These are phyloP conservation scores for Phanerodontia chrysosporium DNA, from an alignment of 768 basidiomycete genomes.

Conservation along the genomic window DNA sequence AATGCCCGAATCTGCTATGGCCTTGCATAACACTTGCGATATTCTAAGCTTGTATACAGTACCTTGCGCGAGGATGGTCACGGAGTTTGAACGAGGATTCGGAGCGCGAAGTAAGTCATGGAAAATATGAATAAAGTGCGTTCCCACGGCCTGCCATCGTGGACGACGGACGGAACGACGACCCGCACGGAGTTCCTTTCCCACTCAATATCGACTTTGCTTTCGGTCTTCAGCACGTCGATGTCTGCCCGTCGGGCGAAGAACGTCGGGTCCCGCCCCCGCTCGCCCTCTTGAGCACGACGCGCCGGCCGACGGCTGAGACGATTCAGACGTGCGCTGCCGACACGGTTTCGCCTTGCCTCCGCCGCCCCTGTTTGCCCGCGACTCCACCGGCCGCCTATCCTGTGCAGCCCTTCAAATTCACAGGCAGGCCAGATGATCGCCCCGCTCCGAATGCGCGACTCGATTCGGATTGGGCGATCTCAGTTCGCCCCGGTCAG, in stretches of 20 bases:
- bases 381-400: neutral
- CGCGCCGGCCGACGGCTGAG: neutral
- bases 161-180: neutral
- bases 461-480: neutral
- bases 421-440: neutral
- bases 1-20: too few relatives aligned
- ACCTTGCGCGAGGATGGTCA: too few relatives aligned
- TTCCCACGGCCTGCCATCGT: too few relatives aligned
- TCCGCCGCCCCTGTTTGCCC: neutral
- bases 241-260: neutral
- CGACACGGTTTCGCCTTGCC: neutral
- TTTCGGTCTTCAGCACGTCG: neutral
- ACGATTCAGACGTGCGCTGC: neutral
- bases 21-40: too few relatives aligned
- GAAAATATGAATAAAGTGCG: too few relatives aligned
- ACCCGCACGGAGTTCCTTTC: neutral
- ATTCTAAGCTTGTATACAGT: too few relatives aligned
- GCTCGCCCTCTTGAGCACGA: neutral
- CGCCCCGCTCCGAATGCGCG: neutral
- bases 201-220: neutral
- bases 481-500: neutral
- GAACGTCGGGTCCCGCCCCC: neutral
- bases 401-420: too few relatives aligned
- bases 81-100: too few relatives aligned
- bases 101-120: too few relatives aligned